Base-by-base conservation (phyloP, 2,329 filamentous ascomycete genomes). In the Colletotrichum phormii region DNA sequence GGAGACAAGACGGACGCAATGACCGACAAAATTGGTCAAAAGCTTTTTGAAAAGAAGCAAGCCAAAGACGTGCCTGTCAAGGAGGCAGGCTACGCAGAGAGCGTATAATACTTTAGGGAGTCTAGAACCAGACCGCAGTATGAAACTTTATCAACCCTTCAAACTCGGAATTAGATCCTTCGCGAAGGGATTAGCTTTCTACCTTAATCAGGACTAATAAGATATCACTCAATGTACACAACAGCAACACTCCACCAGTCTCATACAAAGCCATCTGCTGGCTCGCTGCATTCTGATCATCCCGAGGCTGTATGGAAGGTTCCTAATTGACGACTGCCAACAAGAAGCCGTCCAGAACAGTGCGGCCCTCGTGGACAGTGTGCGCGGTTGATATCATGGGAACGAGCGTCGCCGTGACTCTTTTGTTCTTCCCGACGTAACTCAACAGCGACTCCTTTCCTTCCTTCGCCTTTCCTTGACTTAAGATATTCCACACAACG, bases 1-100 rank as follows among this genome's bases (percentile, higher is more conserved):
- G 83, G 84, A 0, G 83, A 84, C 12, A 84, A 84, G 76, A 78
- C 79, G 5, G 84, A 86, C 12, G 77, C 79, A 22, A 72, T 81
- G 55, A 81, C 80, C n/a, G 81, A 82, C 26, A 82, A 80, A 76
- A 75, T 82, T 24, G 82, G 80, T 1, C 76, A 79, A 60, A 85
- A 84, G 78, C 51, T 84, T n/a, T 82, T 84, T 58, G 75, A 75
- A 46, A 82, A 80, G 77, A 82, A 81, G 76, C n/a, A 72, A 72
- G 62, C 74, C 76, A 82, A 81, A 76, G 15, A 72, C 73, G 60
- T 74, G 6, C 12, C 65, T 0, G 71, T 72, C 3, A 80, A 79
- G 67, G 78, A 80, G 62, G 71, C 59, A n/a, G 66, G 65, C 4
- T 79, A 81, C 54, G 77, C 78, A 1, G 77, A 81, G 74, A 82